These are phyloP conservation scores for Pseudogymnoascus sp. DNA, from an alignment of 2,329 filamentous ascomycete genomes.

Conservation along the genomic window DNA sequence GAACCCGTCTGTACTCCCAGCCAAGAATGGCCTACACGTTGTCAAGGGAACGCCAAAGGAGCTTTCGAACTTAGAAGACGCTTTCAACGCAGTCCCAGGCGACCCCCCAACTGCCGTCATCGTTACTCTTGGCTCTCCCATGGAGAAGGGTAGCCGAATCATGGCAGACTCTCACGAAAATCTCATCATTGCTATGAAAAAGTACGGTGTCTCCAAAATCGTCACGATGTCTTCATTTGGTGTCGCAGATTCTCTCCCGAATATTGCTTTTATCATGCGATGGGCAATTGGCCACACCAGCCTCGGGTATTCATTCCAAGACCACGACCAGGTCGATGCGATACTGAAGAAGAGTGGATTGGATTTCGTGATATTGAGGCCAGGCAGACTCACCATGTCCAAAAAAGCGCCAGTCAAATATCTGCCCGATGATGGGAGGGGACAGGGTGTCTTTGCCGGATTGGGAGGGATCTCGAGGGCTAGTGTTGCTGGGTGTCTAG, in stretches of 20 bases:
- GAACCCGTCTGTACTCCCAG: constrained; percentile 29
- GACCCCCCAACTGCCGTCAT: constrained; percentile 43
- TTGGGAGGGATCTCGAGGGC: constrained; percentile 15
- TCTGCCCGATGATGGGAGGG: constrained; percentile 12
- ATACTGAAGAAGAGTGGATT: constrained; percentile 18
- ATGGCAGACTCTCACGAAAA: constrained; percentile 39
- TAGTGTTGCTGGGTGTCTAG: constrained; percentile 41
- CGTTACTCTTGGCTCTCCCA: constrained; percentile 30
- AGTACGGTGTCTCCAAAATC: constrained; percentile 34
- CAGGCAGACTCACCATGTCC: constrained; percentile 14
- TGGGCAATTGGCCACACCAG: constrained; percentile 39
- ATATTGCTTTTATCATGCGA: constrained; percentile 37
- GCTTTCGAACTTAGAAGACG: constrained; percentile 31
- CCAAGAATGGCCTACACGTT: constrained; percentile 32
- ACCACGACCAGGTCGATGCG: constrained; percentile 35
- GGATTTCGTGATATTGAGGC: constrained; percentile 16
- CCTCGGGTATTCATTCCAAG: constrained; percentile 39
- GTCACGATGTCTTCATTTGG: constrained; percentile 46
- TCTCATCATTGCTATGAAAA: constrained; percentile 31
- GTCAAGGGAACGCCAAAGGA: constrained; percentile 35
- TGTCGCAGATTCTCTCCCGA: constrained; percentile 37
- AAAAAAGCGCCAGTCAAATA: constrained; percentile 13
- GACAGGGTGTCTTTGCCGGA: constrained; percentile 13
- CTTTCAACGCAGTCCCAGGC: constrained; percentile 39
- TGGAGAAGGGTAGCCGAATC: constrained; percentile 29